Conservation (phyloP, 352 stramenopile species). For the Phytophthora lateralis region DNA sequence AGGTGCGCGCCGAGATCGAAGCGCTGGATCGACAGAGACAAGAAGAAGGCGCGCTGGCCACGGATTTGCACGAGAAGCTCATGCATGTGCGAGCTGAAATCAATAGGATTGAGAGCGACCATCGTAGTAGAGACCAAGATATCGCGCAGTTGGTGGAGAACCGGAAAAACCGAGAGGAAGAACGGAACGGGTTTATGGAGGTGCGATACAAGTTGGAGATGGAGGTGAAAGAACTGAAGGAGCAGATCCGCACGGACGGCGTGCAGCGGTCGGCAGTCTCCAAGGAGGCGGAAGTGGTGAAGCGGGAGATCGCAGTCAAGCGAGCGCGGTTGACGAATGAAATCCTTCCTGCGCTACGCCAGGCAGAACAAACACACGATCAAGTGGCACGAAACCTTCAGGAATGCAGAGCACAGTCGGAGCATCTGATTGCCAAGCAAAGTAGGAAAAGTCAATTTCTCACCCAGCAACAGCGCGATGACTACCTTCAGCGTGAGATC, state of each 20-base stretch:
- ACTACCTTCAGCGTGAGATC: slow-evolving; percentile 76
- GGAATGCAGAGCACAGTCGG: slow-evolving; percentile 62
- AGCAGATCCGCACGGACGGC: slow-evolving; percentile 54
- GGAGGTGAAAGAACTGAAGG: slow-evolving; percentile 78
- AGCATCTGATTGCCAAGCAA: slow-evolving; percentile 96
- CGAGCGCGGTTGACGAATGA: slow-evolving; percentile 52
- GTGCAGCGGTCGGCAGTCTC: slow-evolving; percentile 48
- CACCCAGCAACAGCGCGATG: slow-evolving; percentile 93
- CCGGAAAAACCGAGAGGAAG: slow-evolving; percentile 57
- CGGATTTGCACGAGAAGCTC: slow-evolving; percentile 76
- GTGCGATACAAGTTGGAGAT: slow-evolving; percentile 80
- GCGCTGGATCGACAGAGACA: slow-evolving; percentile 68
- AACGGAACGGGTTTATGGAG: slow-evolving; percentile 83
- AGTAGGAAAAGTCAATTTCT: slow-evolving; percentile 95
- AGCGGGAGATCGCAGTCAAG: slow-evolving; percentile 60
- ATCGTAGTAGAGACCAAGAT: slow-evolving; percentile 55
- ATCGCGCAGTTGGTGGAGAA: slow-evolving; percentile 56
- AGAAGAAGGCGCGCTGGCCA: slow-evolving; percentile 53
- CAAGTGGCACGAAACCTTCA: slow-evolving; percentile 79
- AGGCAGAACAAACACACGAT: slow-evolving; percentile 77
- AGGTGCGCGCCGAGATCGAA: slow-evolving; percentile 65
- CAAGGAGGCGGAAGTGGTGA: slow-evolving; percentile 61
- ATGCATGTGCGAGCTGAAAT: slow-evolving; percentile 60
- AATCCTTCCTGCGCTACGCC: slow-evolving; percentile 58
- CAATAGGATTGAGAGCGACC: slow-evolving; percentile 51